Evolutionary conservation across 192 early-diverging fungal species (phyloP), one percentile per base, ranked within the genome.

Genomic region (Phycomyces blakesleeanus): DNA sequence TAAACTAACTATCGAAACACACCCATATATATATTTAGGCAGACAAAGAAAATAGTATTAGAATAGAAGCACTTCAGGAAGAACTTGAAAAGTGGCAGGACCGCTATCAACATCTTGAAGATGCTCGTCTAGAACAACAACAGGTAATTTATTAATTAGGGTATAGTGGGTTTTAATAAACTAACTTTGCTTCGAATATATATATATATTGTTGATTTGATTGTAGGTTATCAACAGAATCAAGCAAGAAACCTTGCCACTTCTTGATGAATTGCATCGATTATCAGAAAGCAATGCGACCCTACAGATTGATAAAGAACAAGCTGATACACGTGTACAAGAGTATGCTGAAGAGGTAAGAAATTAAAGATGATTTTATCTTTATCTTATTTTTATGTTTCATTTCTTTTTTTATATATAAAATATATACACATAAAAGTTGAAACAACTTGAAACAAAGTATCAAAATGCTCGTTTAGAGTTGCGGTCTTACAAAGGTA

Each of bases 81-180:
- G 41, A 63, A 54, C 63, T 64, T 25, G 59, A 58, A 22, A 61
- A 60, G 27, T 21, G 61, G 55, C 52, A 69, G 21, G 60, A 69
- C 18, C 61, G 89, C 21, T 86, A 76, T 63, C 76, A 81, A 57
- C 80, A 80, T 38, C 72, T 91, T 52, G 79, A 87, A 44, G 83
- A 85, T 41, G 88, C 90, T 55, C 83, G 85, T 64, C 73, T 76
- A 47, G 83, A 84, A 37, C 89, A 90, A 69, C 87, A 89, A 64
- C 83, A 89, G 76, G 87, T 89, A 57, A 47, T 24, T 6, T 47
- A 6, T 15, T 63, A 64, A 49, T 4, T 25, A 42, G 59, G 20
- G 0, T 27, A 29, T 41, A 52, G 2, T 24, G n/a, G 51, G 15
- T n/a, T n/a, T n/a, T n/a, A n/a, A n/a, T n/a, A n/a, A n/a, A n/a